A percentile compares a stretch with the other conserved stretches of the same genome.
Conservation (phyloP, 139 green algal genomes). For the Diplosphaera chodatii region DNA sequence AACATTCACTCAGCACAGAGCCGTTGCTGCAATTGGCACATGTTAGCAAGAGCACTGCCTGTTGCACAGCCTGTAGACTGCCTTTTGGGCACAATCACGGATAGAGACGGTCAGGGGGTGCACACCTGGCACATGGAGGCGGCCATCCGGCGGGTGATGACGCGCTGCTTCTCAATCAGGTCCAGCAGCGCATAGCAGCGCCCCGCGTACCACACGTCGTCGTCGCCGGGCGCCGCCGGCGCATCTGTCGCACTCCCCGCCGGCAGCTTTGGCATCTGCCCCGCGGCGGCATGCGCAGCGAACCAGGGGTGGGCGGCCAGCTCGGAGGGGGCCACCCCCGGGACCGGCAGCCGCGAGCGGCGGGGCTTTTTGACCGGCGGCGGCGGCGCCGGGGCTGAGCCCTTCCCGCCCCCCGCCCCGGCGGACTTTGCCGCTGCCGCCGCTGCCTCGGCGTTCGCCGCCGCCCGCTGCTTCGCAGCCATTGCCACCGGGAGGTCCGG, state of each 20-base stretch:
- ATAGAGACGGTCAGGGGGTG: no score
- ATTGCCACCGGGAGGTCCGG: background rate
- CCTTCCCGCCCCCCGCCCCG: background rate
- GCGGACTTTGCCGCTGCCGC: background rate
- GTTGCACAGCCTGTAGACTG: no score
- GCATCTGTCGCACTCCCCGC: no score
- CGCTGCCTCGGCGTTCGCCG: background rate
- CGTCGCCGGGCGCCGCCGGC: constrained; percentile 1
- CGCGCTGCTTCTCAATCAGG: constrained; percentile 8
- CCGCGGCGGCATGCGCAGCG: constrained; percentile 3
- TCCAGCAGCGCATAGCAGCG: constrained; percentile 28
- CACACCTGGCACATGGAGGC: constrained; percentile 18
- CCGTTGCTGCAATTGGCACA: no score
- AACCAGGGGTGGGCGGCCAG: constrained; percentile 34
- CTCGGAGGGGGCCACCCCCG: constrained; percentile 1
- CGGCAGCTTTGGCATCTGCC: no score
- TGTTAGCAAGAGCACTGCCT: no score
- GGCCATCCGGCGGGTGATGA: constrained; percentile 4
- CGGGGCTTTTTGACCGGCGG: background rate
- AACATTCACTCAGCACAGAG: no score
- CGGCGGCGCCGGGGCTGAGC: background rate
- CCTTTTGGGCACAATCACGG: no score
- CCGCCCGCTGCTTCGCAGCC: background rate
- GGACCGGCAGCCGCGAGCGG: background rate
- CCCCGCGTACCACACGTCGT: constrained; percentile 17